Percentiles rank a stretch among this genome's conserved stretches.
These are phyloP conservation scores for Populus alba DNA, from an alignment of 345 rosid species.

Conservation along the genomic window DNA sequence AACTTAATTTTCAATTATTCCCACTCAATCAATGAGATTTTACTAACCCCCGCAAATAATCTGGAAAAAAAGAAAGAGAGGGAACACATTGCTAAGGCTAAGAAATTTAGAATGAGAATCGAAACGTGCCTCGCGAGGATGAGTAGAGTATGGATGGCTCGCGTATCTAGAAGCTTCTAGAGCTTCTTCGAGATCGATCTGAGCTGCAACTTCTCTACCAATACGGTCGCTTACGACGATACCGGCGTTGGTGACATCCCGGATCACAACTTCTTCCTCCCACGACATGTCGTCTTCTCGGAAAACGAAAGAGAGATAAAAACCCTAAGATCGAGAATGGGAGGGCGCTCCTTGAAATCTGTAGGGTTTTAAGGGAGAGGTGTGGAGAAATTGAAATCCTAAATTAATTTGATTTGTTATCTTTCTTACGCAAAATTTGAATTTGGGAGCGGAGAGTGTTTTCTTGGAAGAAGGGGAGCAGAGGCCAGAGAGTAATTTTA, in stretches of 20 bases:
- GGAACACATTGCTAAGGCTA: too few species aligned
- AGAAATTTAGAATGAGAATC: too few species aligned
- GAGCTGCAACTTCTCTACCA: constrained; percentile 74
- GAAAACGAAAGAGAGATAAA: background rate
- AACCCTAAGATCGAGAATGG: background rate
- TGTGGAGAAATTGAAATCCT: too few species aligned
- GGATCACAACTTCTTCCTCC: constrained; percentile 77
- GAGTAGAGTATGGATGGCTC: constrained; percentile 86
- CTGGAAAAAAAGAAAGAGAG: background rate
- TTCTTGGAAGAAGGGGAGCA: background rate
- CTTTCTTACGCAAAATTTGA: background rate
- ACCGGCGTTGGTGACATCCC: constrained; percentile 85
- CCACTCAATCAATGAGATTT: too few species aligned
- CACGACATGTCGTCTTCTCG: constrained; percentile 44
- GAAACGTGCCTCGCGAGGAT: constrained; percentile 72
- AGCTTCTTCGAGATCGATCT: constrained; percentile 87
- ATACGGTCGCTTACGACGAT: constrained; percentile 70
- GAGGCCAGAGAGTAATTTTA: background rate
- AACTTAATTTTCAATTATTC: too few species aligned
- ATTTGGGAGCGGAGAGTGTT: background rate
- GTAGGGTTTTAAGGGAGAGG: constrained; percentile 1
- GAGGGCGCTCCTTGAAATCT: background rate
- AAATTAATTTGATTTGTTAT: too few species aligned
- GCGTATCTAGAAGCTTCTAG: constrained; percentile 89
- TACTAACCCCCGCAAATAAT: background rate